Base-by-base conservation (phyloP, 768 basidiomycete species). In the Rhodocollybia butyracea region DNA sequence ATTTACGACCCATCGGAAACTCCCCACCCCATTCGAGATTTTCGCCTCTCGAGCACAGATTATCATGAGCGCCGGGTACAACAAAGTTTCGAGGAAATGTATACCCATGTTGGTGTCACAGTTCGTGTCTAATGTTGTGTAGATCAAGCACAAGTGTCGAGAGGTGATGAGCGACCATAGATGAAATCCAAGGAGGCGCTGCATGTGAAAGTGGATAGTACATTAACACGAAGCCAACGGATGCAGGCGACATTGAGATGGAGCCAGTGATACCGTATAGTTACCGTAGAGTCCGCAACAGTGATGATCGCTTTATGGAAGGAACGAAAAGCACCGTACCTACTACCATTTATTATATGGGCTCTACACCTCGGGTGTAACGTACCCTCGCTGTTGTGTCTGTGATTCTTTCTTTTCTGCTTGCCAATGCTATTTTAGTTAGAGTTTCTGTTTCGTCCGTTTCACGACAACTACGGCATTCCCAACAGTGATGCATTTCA, bases 71-170 rank as follows among this genome's bases (percentile, higher is more conserved):
- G 54, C 71, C 7, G 84, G 79, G 1, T 84, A 82, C 67, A 81
- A 76, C 27, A 65, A 66, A 19, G 88, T 2, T 85, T 89, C 66
- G 67, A 74, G 40, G 65, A 71, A 3, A 72, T 88, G 2, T 74
- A 84, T 31, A 70, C 89, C 54, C 81, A 87, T 57, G 80, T 82
- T 1, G 72, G 73, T 1, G 65, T 86, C 31, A 76, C 82, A 82
- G 5, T 78, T 79, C n/a, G 60, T 85, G 29, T 68, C 80, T 15
- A 79, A 81, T 55, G 63, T 85, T 12, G 57, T 81, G 39, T 77
- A 88, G 74, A 85, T 87, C 61, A 79, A 80, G 55, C 81, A 84
- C 59, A 77, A 81, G 53, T 89, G 32, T 79, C 75, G 34, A 69
- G 85, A 32, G 77, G 66, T 1, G 86, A 87, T 63, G 84, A 86